These are phyloP conservation scores for Backusella australiensis DNA, from an alignment of 192 early-diverging fungal species.

Conservation along the genomic window DNA sequence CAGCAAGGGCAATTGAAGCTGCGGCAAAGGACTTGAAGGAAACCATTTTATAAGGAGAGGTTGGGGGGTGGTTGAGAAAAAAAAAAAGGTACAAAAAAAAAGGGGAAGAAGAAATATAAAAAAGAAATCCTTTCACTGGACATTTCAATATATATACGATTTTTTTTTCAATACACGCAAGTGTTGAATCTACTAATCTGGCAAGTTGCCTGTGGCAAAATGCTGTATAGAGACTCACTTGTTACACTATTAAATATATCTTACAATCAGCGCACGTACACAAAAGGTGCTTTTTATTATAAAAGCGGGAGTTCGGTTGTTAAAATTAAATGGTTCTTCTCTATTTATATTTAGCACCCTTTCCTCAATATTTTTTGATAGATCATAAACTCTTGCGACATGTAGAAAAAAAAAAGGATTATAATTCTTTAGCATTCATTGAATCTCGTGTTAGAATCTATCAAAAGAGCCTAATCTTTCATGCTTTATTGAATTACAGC, in stretches of 20 bases:
- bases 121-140: not conserved
- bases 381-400: not conserved
- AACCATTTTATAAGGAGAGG: slow-evolving; percentile 13
- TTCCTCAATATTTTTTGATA: not conserved
- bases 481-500: not conserved
- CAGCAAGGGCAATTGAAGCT: slow-evolving; percentile 14
- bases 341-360: not conserved
- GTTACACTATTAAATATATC: not conserved
- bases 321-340: not conserved
- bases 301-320: not conserved
- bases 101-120: not conserved
- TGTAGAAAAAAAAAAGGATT: not conserved
- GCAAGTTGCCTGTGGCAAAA: not conserved
- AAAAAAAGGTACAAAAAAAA: not conserved
- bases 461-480: not conserved
- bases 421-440: not conserved
- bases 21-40: not conserved
- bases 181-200: slow-evolving; percentile 4
- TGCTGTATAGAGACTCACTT: not conserved
- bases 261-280: not conserved
- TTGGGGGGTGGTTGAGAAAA: not conserved
- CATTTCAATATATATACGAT: not conserved
- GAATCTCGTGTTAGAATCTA: not conserved
- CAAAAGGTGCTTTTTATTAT: not conserved
- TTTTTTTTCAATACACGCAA: not conserved